Conservation (phyloP, 768 basidiomycete species). For the Filobasidium floriforme region DNA sequence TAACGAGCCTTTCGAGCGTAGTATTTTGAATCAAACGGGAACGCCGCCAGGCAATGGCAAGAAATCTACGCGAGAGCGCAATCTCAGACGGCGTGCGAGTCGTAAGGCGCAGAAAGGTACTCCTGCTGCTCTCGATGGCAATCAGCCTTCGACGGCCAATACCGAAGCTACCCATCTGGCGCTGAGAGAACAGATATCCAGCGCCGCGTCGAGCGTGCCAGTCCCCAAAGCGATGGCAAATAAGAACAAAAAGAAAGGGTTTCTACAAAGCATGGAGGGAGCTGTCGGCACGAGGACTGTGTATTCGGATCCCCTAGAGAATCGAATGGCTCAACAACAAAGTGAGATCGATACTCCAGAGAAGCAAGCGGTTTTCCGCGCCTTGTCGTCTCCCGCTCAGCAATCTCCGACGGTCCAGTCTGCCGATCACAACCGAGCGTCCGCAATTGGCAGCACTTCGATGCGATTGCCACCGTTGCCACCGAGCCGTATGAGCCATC, state of each 20-base stretch:
- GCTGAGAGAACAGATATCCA: too few relatives aligned
- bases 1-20: too few relatives aligned
- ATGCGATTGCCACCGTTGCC: background rate
- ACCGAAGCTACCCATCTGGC: too few relatives aligned
- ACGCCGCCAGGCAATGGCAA: conserved; percentile 21
- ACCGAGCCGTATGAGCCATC: background rate
- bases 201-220: background rate
- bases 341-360: too few relatives aligned
- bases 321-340: background rate
- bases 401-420: too few relatives aligned
- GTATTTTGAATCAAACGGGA: too few relatives aligned
- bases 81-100: conserved; percentile 14
- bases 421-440: background rate
- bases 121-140: too few relatives aligned
- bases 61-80: conserved; percentile 17
- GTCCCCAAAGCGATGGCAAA: conserved; percentile 7
- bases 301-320: background rate
- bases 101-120: background rate
- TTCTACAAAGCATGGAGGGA: conserved; percentile 22
- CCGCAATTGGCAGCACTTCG: background rate
- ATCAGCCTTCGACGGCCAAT: too few relatives aligned
- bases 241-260: conserved; percentile 23
- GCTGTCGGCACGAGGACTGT: conserved; percentile 5
- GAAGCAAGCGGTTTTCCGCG: conserved; percentile 10
- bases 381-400: too few relatives aligned